These are phyloP conservation scores for Cercophora newfieldiana DNA, from an alignment of 495 filamentous ascomycete species.

Conservation along the genomic window DNA sequence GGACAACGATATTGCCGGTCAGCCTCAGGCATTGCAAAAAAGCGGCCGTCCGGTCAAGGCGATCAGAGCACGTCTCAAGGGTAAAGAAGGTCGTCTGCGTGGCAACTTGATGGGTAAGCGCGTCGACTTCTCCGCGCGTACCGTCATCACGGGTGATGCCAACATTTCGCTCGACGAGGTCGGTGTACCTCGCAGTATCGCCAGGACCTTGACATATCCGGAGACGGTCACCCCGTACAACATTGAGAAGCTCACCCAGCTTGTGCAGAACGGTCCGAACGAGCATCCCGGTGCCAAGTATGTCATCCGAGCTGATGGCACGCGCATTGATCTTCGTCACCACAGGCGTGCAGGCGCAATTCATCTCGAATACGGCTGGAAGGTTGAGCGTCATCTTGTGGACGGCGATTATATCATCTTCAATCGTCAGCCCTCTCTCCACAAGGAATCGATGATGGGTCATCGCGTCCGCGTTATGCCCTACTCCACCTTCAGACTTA, in stretches of 20 bases:
- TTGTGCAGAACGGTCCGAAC: conserved; percentile 90
- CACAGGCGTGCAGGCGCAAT: conserved; percentile 81
- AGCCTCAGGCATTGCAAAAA: conserved; percentile 94
- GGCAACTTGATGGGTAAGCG: conserved; percentile 99
- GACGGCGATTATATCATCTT: conserved; percentile 98
- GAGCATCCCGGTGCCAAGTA: conserved; percentile 94
- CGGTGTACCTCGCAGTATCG: conserved; percentile 88
- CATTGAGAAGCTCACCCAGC: conserved; percentile 82
- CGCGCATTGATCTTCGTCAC: conserved; percentile 90
- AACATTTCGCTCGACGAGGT: conserved; percentile 96
- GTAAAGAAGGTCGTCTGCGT: conserved; percentile 95
- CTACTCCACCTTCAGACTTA: conserved; percentile 96
- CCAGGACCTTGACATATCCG: conserved; percentile 87
- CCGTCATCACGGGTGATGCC: conserved; percentile 97
- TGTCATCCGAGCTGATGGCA: conserved; percentile 87
- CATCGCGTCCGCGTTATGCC: conserved; percentile 97
- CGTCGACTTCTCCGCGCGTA: conserved; percentile 99
- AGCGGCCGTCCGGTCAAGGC: conserved; percentile 94
- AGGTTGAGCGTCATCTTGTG: conserved; percentile 92
- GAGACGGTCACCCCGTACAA: conserved; percentile 98
- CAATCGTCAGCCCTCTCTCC: conserved; percentile 96
- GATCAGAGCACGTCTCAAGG: conserved; percentile 93
- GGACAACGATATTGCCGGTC: conserved; percentile 98
- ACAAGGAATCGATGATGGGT: conserved; percentile 99
- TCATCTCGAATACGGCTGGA: conserved; percentile 92